Conservation (phyloP, 768 basidiomycete species). For the Rubroboletus pulcherrimus region DNA sequence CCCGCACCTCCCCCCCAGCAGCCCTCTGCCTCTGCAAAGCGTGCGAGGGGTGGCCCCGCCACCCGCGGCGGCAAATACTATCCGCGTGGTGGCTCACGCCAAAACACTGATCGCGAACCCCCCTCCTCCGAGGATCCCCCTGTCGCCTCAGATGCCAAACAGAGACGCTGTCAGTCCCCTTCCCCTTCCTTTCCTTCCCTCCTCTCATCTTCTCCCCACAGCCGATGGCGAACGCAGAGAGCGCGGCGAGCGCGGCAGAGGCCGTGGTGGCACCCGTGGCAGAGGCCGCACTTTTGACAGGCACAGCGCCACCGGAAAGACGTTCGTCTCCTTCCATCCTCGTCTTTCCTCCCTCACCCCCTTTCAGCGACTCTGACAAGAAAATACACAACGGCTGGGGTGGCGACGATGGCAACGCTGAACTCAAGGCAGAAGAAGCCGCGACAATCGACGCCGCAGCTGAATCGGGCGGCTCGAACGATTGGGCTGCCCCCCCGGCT, state of each 20-base stretch:
- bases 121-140: conserved; percentile 37
- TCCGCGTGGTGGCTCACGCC: conserved; percentile 52
- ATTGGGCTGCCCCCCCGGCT: conserved; percentile 37
- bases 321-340: conserved; percentile 42
- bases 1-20: conserved; percentile 29
- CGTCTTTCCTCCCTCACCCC: conserved; percentile 9
- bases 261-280: conserved; percentile 44
- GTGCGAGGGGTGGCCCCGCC: conserved; percentile 53
- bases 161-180: conserved; percentile 30
- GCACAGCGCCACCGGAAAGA: conserved; percentile 83
- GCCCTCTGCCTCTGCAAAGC: conserved; percentile 39
- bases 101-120: conserved; percentile 38
- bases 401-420: conserved; percentile 80
- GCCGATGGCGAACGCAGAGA: conserved; percentile 46
- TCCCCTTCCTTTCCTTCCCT: background rate
- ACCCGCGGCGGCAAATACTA: conserved; percentile 71
- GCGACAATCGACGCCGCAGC: conserved; percentile 67
- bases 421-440: conserved; percentile 76
- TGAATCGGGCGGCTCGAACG: conserved; percentile 37
- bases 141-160: conserved; percentile 30
- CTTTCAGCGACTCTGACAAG: conserved; percentile 84
- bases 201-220: conserved; percentile 14
- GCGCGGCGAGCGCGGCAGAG: conserved; percentile 43
- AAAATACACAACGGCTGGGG: conserved; percentile 95
- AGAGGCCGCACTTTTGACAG: conserved; percentile 79